These are phyloP conservation scores for Volvariella surrecta DNA, from an alignment of 1,284 basidiomycete species.

Conservation along the genomic window DNA sequence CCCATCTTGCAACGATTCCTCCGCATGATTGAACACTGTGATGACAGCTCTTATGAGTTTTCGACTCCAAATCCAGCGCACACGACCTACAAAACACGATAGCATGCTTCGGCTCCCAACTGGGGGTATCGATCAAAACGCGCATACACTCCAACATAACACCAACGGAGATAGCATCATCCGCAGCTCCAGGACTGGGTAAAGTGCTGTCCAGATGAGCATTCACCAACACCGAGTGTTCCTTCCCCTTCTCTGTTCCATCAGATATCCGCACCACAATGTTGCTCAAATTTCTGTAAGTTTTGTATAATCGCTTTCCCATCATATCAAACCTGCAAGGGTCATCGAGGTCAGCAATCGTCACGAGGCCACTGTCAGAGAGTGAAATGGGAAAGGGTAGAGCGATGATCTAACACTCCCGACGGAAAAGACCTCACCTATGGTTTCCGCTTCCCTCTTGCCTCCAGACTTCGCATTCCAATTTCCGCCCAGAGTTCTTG, in stretches of 20 bases:
- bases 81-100: slow-evolving; percentile 73
- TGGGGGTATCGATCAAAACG: slow-evolving; percentile 68
- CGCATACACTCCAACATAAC: slow-evolving; percentile 89
- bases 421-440: slow-evolving; percentile 39
- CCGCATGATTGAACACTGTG: slow-evolving; percentile 91
- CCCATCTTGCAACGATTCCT: slow-evolving; percentile 92
- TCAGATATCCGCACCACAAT: slow-evolving; percentile 86
- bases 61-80: not conserved
- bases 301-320: slow-evolving; percentile 82
- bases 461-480: slow-evolving; percentile 84
- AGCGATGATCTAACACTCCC: not conserved
- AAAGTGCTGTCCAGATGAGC: slow-evolving; percentile 84
- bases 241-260: slow-evolving; percentile 64
- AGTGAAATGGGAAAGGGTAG: not conserved
- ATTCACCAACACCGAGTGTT: slow-evolving; percentile 83
- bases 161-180: slow-evolving; percentile 83
- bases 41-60: slow-evolving; percentile 1
- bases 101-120: slow-evolving; percentile 71
- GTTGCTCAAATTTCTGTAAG: slow-evolving; percentile 84
- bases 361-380: too few relatives aligned
- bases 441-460: slow-evolving; percentile 83
- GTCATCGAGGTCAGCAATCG: not conserved
- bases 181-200: slow-evolving; percentile 79
- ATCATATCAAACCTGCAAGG: slow-evolving; percentile 74
- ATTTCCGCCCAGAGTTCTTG: slow-evolving; percentile 37